A percentile compares a stretch with the other conserved stretches of the same genome.
phyloP scores from a whole-genome alignment of 2,329 filamentous ascomycete genomes.

The Neofusicoccum cordaticola region DNA sequence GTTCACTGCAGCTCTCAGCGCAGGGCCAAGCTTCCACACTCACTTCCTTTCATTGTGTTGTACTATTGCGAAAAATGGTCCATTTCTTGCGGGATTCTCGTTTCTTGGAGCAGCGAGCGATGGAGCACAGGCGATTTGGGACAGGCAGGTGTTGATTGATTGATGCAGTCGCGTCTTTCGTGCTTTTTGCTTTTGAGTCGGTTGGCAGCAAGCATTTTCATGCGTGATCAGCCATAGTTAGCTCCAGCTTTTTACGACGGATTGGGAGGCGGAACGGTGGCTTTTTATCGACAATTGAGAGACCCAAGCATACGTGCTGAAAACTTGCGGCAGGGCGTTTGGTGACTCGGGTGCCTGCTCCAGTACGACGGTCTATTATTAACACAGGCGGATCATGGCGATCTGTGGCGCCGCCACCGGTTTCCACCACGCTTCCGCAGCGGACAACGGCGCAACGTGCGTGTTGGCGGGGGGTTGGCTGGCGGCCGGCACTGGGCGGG shows the following conservation, averaged over 20 bases:
- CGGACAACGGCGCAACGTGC: conserved; percentile 8
- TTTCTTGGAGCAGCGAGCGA: conserved; percentile 16
- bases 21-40: conserved; percentile 4
- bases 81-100: conserved; percentile 15
- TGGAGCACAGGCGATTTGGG: conserved; percentile 17
- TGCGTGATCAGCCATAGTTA: conserved; percentile 11
- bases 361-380: neutral
- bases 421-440: conserved; percentile 6
- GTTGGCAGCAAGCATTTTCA: conserved; percentile 14
- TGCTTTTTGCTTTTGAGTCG: conserved; percentile 10
- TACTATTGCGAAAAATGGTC: conserved; percentile 11
- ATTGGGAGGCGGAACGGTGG: conserved; percentile 3
- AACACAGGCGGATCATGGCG: neutral
- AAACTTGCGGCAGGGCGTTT: neutral
- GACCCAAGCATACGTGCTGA: conserved; percentile 13
- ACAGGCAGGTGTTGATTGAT: conserved; percentile 11
- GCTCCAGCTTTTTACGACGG: conserved; percentile 5
- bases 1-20: conserved; percentile 1
- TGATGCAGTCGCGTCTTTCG: neutral
- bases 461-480: conserved; percentile 5
- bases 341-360: neutral
- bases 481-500: conserved; percentile 6
- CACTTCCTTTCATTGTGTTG: conserved; percentile 14
- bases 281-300: conserved; percentile 8
- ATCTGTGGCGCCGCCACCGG: conserved; percentile 13